Evolutionary conservation across 164 flowering plant genomes (phyloP), one percentile per base, ranked within the genome.

Genomic region (Dillenia suffruticosa): DNA sequence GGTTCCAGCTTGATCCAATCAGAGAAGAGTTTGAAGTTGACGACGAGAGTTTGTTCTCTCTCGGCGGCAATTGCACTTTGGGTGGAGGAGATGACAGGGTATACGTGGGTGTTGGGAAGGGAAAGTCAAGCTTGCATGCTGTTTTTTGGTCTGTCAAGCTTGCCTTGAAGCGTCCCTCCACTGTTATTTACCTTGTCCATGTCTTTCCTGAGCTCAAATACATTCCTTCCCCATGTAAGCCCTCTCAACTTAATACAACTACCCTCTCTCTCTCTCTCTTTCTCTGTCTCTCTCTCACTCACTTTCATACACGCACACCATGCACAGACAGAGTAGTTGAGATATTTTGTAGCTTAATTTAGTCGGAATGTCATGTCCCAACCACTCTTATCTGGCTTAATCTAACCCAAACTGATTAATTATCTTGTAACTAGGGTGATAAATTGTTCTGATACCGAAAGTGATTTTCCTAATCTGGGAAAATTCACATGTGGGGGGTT

Each of bases 191-290:
- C 63, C 79, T 82, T 26, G 26, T 82, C 2, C 86, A 82, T 76
- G 68, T 82, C 67, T 82, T 73, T 66, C 82, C 83, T 1, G 71
- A 75, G 58, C 44, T 66, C n/a, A 72, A 57, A 3, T 43, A 51
- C 62, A 70, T 82, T 54, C 84, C 84, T 7, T 71, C 73, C 56
- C 84, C 84, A 14, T 59, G 86, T 82, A 72, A 68, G 77, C 47
- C 32, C 16, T 32, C 32, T 40, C 54, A 32, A 32, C 40, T 32
- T 32, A 32, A 32, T 32, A 5, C 40, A 4, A 32, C 40, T 32
- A 0, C 40, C 7, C 40, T 5, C 40, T 26, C 5, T 26, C 40
- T 26, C 5, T 26, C 6, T 32, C 7, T 32, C 6, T 32, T 0
- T 4, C 6, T 32, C 0, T 55, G 1, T 44, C 46, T 56, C 51